Evolutionary conservation across 257 asterid genomes (phyloP).

Genomic region (Nicotiana paniculata): DNA sequence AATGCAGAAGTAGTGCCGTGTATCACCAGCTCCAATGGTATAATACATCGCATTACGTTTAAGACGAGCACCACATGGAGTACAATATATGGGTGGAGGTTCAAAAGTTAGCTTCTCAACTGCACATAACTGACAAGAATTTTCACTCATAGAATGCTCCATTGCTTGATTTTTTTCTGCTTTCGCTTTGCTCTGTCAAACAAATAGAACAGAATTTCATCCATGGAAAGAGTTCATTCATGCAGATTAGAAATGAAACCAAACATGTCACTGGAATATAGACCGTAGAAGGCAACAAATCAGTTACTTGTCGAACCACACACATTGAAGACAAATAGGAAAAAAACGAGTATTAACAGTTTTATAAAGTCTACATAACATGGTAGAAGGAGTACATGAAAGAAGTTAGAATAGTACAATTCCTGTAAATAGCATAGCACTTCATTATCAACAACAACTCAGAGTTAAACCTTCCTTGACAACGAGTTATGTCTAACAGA

Average conservation of each 20-base stretch:
- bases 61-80: conserved; percentile 90
- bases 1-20: conserved; percentile 84
- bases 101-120: conserved; percentile 96
- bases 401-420: not conserved
- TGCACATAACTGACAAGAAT: conserved; percentile 97
- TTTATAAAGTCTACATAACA: not conserved
- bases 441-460: not conserved
- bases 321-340: not conserved
- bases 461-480: not conserved
- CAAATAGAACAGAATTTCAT: conserved; percentile 3
- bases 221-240: not conserved
- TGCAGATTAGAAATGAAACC: not conserved
- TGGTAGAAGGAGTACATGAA: not conserved
- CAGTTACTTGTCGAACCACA: not conserved
- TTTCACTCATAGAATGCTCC: conserved; percentile 88
- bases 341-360: not conserved
- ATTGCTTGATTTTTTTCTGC: conserved; percentile 90
- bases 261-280: not conserved
- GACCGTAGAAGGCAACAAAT: not conserved
- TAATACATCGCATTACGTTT: conserved; percentile 93
- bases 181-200: conserved; percentile 82
- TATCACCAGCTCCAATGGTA: conserved; percentile 83
- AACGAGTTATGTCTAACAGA: not conserved
- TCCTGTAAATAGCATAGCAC: not conserved
- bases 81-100: conserved; percentile 94